Evolutionary conservation across 2,329 filamentous ascomycete species (phyloP).

Genomic region (Penicillium hesseltinei): DNA sequence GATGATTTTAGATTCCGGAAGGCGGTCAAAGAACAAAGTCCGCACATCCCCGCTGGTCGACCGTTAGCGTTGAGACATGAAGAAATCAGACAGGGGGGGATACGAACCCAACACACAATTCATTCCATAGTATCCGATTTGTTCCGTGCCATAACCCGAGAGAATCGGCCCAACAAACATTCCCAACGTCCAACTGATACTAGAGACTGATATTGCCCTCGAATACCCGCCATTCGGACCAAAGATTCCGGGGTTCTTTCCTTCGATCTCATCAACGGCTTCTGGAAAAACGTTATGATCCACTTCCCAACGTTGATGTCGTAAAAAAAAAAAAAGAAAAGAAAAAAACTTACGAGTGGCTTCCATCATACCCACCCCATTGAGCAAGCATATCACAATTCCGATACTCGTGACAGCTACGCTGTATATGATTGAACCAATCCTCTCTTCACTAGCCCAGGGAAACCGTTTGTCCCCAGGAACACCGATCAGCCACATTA

Average conservation of each 20-base stretch:
- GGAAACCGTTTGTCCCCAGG: slow-evolving; percentile 29
- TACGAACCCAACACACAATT: slow-evolving; percentile 20
- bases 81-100: slow-evolving; percentile 2
- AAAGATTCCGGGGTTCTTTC: slow-evolving; percentile 23
- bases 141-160: slow-evolving; percentile 20
- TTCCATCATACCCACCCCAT: slow-evolving; percentile 31
- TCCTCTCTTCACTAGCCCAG: slow-evolving; percentile 21
- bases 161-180: slow-evolving; percentile 25
- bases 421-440: slow-evolving; percentile 25
- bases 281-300: slow-evolving; percentile 6
- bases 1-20: slow-evolving; percentile 12
- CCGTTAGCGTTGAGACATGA: neutral
- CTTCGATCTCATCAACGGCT: slow-evolving; percentile 24
- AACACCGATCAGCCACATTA: slow-evolving; percentile 30
- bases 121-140: slow-evolving; percentile 25
- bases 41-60: slow-evolving; percentile 17
- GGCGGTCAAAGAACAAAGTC: slow-evolving; percentile 12
- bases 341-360: slow-evolving; percentile 27
- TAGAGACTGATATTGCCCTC: slow-evolving; percentile 23
- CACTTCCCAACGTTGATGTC: neutral
- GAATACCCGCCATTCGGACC: slow-evolving; percentile 29
- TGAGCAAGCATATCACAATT: slow-evolving; percentile 24
- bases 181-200: slow-evolving; percentile 26
- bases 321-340: neutral
- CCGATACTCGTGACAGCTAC: slow-evolving; percentile 21